Evolutionary conservation across 345 rosid species (phyloP).

Genomic region (Gynandropsis gynandra): DNA sequence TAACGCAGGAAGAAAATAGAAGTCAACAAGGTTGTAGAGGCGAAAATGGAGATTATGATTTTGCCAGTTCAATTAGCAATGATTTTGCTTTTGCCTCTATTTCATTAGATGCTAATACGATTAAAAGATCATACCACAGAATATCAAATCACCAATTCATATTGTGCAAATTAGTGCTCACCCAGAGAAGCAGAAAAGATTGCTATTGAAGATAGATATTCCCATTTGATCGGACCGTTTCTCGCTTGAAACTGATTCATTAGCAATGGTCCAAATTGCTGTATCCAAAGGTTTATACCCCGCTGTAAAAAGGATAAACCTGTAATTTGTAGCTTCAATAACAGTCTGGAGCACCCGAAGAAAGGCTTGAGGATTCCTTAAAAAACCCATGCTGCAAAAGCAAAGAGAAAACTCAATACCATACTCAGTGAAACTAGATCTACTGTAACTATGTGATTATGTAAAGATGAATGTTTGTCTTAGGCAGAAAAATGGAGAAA

Average conservation of each 20-base stretch:
- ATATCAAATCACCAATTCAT: background rate
- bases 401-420: conserved; percentile 6
- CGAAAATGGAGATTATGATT: background rate
- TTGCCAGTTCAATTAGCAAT: background rate
- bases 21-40: background rate
- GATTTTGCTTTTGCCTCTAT: background rate
- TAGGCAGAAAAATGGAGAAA: background rate
- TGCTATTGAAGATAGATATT: conserved; percentile 37
- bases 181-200: conserved; percentile 56
- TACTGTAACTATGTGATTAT: background rate
- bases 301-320: conserved; percentile 51
- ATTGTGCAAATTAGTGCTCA: conserved; percentile 24
- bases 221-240: conserved; percentile 28
- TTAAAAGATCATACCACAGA: background rate
- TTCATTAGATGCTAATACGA: background rate
- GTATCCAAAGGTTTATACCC: conserved; percentile 48
- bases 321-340: conserved; percentile 35
- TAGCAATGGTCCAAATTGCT: conserved; percentile 31
- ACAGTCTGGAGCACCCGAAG: conserved; percentile 47
- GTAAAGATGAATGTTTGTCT: background rate
- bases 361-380: conserved; percentile 47
- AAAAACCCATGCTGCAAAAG: conserved; percentile 56
- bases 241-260: conserved; percentile 19
- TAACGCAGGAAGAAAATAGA: conserved; percentile 24
- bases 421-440: background rate